Conservation (phyloP, 2,329 filamentous ascomycete species). For the Curvularia verruculosa region DNA sequence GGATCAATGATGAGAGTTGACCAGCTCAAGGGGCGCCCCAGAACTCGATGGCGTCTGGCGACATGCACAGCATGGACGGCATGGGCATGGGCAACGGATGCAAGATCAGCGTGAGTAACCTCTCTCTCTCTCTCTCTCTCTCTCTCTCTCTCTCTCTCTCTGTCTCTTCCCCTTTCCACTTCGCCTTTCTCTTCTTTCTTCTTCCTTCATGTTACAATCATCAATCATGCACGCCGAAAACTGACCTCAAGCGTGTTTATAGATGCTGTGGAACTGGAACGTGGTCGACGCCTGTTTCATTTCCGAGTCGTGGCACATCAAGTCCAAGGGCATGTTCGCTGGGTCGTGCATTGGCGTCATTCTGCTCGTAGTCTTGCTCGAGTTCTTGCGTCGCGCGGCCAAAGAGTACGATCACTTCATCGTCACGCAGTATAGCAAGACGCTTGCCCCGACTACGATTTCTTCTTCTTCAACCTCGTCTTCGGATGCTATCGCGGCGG, state of each 20-base stretch:
- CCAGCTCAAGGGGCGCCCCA: too few species aligned
- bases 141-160: too few species aligned
- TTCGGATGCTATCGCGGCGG: slow-evolving; percentile 11
- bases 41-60: slow-evolving; percentile 9
- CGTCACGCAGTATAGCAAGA: slow-evolving; percentile 57
- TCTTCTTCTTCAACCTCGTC: slow-evolving; percentile 23
- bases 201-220: background rate
- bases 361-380: slow-evolving; percentile 72
- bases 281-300: slow-evolving; percentile 76
- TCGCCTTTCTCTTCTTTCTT: background rate
- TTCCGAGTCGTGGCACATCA: slow-evolving; percentile 72
- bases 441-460: slow-evolving; percentile 11
- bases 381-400: slow-evolving; percentile 71
- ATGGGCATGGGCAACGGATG: slow-evolving; percentile 38
- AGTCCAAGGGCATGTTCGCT: slow-evolving; percentile 73
- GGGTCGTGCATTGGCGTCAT: slow-evolving; percentile 82
- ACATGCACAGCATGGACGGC: slow-evolving; percentile 20
- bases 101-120: slow-evolving; percentile 39
- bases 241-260: background rate
- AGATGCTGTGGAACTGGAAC: slow-evolving; percentile 82
- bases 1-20: background rate
- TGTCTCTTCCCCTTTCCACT: background rate
- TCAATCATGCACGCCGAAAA: background rate
- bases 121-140: background rate
- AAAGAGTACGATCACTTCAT: slow-evolving; percentile 78